A percentile compares a stretch with the other conserved stretches of the same genome.
phyloP scores from a whole-genome alignment of 441 rosid species.

The Eutrema salsugineum region DNA sequence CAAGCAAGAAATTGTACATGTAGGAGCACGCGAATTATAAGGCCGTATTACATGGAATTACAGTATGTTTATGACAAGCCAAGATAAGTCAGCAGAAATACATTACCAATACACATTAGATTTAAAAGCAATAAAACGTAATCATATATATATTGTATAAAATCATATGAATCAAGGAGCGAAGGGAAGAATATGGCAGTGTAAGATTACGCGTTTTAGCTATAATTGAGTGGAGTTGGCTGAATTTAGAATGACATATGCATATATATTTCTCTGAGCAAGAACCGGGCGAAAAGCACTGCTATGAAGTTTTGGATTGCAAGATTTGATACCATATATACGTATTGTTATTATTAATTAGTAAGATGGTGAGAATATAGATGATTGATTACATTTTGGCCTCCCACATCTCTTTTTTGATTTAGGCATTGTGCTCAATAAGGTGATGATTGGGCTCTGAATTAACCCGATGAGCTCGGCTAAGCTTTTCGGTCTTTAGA shows the following conservation, averaged over 20 bases:
- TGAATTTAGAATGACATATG: background rate
- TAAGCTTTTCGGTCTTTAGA: slow-evolving; percentile 30
- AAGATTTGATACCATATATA: background rate
- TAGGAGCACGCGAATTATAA: too few relatives aligned
- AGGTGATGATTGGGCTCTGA: slow-evolving; percentile 29
- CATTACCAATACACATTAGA: too few relatives aligned
- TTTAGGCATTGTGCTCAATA: slow-evolving; percentile 33
- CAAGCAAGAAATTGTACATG: too few relatives aligned
- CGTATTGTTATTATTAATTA: background rate
- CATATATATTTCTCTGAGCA: background rate
- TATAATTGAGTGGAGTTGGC: background rate
- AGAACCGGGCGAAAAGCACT: background rate
- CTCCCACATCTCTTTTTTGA: background rate
- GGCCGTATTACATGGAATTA: too few relatives aligned
- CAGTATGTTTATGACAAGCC: too few relatives aligned
- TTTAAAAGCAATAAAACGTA: too few relatives aligned
- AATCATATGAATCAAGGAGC: too few relatives aligned
- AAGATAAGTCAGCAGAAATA: too few relatives aligned
- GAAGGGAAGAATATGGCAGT: too few relatives aligned
- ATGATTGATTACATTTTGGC: background rate
- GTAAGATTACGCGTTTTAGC: background rate
- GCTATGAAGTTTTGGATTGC: background rate
- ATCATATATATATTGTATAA: too few relatives aligned
- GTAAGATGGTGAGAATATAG: background rate
- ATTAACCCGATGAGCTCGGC: slow-evolving; percentile 20